Percentiles rank a stretch among this genome's conserved stretches.
These are phyloP conservation scores for Erythrobasidium yunnanense DNA, from an alignment of 768 basidiomycete species.

Conservation along the genomic window DNA sequence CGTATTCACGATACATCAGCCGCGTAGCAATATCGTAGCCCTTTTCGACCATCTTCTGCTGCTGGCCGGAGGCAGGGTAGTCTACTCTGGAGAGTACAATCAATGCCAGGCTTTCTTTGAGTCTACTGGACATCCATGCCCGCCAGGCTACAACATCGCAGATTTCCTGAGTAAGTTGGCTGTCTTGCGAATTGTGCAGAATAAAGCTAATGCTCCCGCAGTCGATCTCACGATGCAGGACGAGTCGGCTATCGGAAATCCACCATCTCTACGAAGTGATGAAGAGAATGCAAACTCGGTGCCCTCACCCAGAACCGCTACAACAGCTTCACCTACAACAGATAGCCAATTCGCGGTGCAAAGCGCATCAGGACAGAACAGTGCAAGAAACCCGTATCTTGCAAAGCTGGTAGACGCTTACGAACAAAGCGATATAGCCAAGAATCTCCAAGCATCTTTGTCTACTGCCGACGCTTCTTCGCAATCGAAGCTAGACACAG, in stretches of 20 bases:
- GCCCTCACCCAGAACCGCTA: background rate
- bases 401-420: slow-evolving; percentile 63
- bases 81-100: slow-evolving; percentile 68
- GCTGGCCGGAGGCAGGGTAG: slow-evolving; percentile 67
- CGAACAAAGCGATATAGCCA: slow-evolving; percentile 54
- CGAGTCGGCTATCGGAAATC: no score
- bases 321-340: no score
- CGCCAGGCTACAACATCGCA: slow-evolving; percentile 89
- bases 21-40: slow-evolving; percentile 90
- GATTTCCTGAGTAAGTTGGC: slow-evolving; percentile 74
- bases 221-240: slow-evolving; percentile 63
- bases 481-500: slow-evolving; percentile 61
- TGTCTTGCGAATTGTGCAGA: background rate
- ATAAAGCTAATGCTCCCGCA: slow-evolving; percentile 37
- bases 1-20: slow-evolving; percentile 96
- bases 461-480: slow-evolving; percentile 43
- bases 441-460: slow-evolving; percentile 35
- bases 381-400: slow-evolving; percentile 52
- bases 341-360: no score
- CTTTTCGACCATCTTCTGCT: slow-evolving; percentile 85
- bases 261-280: no score
- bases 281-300: slow-evolving; percentile 50
- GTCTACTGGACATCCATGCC: slow-evolving; percentile 69
- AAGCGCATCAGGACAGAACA: background rate
- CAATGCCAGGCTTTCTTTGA: slow-evolving; percentile 73